Conservation (phyloP, 768 basidiomycete genomes). For the Tylopilus sp. region DNA sequence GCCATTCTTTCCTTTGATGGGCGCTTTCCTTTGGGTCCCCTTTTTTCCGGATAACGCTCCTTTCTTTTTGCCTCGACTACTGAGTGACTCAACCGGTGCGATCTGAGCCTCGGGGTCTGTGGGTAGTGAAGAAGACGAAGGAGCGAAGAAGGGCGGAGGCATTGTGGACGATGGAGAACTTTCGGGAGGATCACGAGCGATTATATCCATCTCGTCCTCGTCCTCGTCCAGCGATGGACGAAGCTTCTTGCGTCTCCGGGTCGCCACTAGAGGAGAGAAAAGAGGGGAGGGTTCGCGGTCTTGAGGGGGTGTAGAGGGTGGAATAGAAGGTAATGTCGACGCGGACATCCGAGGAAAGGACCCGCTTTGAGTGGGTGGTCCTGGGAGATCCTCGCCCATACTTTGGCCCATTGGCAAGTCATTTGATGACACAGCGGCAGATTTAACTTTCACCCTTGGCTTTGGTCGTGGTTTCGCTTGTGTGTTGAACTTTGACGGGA, state of each 20-base stretch:
- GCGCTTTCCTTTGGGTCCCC: slow-evolving; percentile 20
- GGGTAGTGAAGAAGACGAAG: slow-evolving; percentile 38
- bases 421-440: slow-evolving; percentile 9
- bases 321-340: slow-evolving; percentile 29
- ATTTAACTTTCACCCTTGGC: slow-evolving; percentile 20
- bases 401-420: slow-evolving; percentile 16
- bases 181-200: neutral
- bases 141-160: slow-evolving; percentile 47
- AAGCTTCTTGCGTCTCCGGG: slow-evolving; percentile 27
- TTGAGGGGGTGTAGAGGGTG: slow-evolving; percentile 22
- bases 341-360: slow-evolving; percentile 33
- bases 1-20: slow-evolving; percentile 26
- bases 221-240: slow-evolving; percentile 5
- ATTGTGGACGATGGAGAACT: slow-evolving; percentile 14
- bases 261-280: slow-evolving; percentile 22
- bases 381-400: slow-evolving; percentile 22
- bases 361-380: slow-evolving; percentile 29
- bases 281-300: slow-evolving; percentile 22
- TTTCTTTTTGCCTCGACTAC: slow-evolving; percentile 11
- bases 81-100: slow-evolving; percentile 3
- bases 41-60: slow-evolving; percentile 16
- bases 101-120: slow-evolving; percentile 30
- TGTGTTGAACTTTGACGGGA: slow-evolving; percentile 24
- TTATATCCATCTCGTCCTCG: slow-evolving; percentile 16
- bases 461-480: slow-evolving; percentile 27